Percentiles rank a stretch among this genome's conserved stretches.
phyloP scores from a whole-genome alignment of 257 asterid species.

The Plantago elongata region DNA sequence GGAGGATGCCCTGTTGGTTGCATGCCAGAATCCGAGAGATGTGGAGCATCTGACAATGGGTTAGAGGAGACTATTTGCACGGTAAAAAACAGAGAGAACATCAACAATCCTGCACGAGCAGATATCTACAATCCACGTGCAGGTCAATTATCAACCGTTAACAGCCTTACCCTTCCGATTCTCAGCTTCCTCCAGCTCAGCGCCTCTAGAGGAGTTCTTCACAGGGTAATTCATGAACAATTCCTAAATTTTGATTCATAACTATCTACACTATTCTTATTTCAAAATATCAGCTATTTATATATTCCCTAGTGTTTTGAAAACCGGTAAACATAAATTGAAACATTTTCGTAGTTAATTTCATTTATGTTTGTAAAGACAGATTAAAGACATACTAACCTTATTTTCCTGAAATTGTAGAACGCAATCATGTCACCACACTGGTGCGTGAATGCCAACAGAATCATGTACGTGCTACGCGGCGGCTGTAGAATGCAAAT shows the following conservation, averaged over 20 bases:
- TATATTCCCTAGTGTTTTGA: background rate
- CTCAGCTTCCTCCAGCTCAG: constrained; percentile 54
- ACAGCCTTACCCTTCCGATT: constrained; percentile 53
- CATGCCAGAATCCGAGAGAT: too few relatives aligned
- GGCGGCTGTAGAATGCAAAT: constrained; percentile 50
- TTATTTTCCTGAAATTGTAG: constrained; percentile 24
- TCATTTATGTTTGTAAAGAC: background rate
- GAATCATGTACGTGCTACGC: constrained; percentile 38
- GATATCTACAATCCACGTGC: constrained; percentile 66
- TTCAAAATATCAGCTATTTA: background rate
- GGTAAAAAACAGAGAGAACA: constrained; percentile 38
- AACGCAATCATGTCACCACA: constrained; percentile 60
- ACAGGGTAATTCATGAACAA: constrained; percentile 29
- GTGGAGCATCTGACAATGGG: constrained; percentile 29
- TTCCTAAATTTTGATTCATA: background rate
- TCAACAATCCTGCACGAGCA: constrained; percentile 45
- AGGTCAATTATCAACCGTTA: constrained; percentile 51
- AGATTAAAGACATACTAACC: background rate
- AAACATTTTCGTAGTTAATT: too few relatives aligned
- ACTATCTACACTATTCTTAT: background rate
- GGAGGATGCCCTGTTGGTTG: too few relatives aligned
- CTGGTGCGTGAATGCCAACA: constrained; percentile 63
- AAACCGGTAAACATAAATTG: too few relatives aligned
- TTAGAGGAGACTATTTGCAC: constrained; percentile 69
- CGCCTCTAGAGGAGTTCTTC: constrained; percentile 53